These are phyloP conservation scores for Rhodosporidiobolus sp. DNA, from an alignment of 768 basidiomycete species.

Conservation along the genomic window DNA sequence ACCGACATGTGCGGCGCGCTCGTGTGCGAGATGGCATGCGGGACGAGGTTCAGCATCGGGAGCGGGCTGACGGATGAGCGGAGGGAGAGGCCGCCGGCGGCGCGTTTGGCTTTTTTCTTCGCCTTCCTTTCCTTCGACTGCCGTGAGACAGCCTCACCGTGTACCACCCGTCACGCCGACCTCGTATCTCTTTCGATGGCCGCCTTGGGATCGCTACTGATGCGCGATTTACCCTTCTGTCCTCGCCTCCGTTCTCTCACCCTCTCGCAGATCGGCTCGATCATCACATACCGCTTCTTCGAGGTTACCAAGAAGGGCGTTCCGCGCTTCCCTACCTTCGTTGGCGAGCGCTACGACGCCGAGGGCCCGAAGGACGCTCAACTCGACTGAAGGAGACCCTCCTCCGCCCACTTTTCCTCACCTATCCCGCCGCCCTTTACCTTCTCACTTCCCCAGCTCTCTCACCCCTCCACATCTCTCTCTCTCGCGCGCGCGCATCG, in stretches of 20 bases:
- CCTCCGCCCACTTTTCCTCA: neutral
- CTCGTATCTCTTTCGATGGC: too few species aligned
- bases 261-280: conserved; percentile 32
- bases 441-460: neutral
- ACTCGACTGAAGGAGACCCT: neutral
- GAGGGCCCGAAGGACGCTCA: conserved; percentile 23
- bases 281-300: conserved; percentile 38
- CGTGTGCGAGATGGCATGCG: conserved; percentile 35
- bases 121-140: too few species aligned
- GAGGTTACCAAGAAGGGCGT: conserved; percentile 33
- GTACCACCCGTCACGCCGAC: too few species aligned
- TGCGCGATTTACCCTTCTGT: neutral
- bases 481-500: too few species aligned
- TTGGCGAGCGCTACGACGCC: conserved; percentile 32
- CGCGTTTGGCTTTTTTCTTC: conserved; percentile 1
- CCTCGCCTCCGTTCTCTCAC: neutral
- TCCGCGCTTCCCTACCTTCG: conserved; percentile 41
- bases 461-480: neutral
- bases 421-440: neutral
- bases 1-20: conserved; percentile 37
- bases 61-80: conserved; percentile 39
- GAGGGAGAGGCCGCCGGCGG: conserved; percentile 27
- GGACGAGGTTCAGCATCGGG: conserved; percentile 29
- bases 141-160: too few species aligned
- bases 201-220: too few species aligned